Conservation (phyloP, 2,329 filamentous ascomycete species). For the Periconia digitata region DNA sequence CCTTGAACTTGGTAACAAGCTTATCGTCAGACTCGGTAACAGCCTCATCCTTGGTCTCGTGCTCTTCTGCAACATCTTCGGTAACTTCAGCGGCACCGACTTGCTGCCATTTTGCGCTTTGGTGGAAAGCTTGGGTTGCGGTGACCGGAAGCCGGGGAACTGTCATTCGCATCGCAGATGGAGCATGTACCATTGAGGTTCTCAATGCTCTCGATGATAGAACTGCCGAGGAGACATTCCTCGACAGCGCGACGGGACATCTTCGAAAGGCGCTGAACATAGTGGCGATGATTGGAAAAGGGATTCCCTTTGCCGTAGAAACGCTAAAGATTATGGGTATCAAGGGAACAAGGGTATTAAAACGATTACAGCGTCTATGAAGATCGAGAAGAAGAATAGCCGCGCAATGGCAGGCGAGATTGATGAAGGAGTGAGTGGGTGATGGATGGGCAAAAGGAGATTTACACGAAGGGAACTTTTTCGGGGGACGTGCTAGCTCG, state of each 20-base stretch:
- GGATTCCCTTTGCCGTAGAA: constrained; percentile 1
- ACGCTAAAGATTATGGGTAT: constrained; percentile 20
- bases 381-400: constrained; percentile 11
- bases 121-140: constrained; percentile 41
- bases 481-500: constrained; percentile 22
- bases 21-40: constrained; percentile 44
- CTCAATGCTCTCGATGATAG: constrained; percentile 29
- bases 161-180: constrained; percentile 20
- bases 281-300: constrained; percentile 25
- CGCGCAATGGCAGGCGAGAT: constrained; percentile 15
- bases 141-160: constrained; percentile 20
- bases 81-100: constrained; percentile 26
- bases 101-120: constrained; percentile 42
- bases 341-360: constrained; percentile 8
- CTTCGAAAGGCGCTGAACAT: constrained; percentile 48
- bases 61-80: constrained; percentile 17
- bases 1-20: constrained; percentile 46
- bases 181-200: constrained; percentile 20
- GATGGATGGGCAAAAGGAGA: constrained; percentile 11
- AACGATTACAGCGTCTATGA: constrained; percentile 10
- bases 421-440: constrained; percentile 15
- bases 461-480: constrained; percentile 27
- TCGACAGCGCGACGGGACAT: constrained; percentile 43
- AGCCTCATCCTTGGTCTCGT: constrained; percentile 21
- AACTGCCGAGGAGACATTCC: constrained; percentile 27